Percentiles rank a stretch among this genome's conserved stretches.
These are phyloP conservation scores for Aspergillus carlsbadensis DNA, from an alignment of 495 filamentous ascomycete species.

Conservation along the genomic window DNA sequence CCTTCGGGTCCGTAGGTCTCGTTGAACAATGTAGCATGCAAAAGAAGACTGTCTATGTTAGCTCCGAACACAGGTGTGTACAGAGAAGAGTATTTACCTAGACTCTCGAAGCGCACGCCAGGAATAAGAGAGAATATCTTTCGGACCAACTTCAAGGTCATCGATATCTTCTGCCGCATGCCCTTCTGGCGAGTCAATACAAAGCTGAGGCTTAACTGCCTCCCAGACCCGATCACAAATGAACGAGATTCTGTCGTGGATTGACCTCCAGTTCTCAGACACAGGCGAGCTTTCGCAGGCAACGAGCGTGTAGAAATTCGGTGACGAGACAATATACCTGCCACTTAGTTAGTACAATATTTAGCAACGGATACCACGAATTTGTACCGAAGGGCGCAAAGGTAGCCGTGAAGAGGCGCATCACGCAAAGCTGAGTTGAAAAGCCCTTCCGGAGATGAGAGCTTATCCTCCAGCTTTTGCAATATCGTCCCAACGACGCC, in stretches of 20 bases:
- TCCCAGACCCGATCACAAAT: slow-evolving; percentile 69
- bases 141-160: slow-evolving; percentile 66
- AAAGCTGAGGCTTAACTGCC: slow-evolving; percentile 71
- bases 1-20: slow-evolving; percentile 37
- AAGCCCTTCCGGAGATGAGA: slow-evolving; percentile 54
- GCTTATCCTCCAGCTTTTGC: slow-evolving; percentile 53
- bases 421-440: slow-evolving; percentile 60
- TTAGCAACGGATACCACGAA: neutral
- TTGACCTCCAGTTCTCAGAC: slow-evolving; percentile 29
- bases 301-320: slow-evolving; percentile 36
- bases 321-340: slow-evolving; percentile 46
- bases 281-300: slow-evolving; percentile 16
- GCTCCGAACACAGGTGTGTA: slow-evolving; percentile 1
- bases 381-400: slow-evolving; percentile 60
- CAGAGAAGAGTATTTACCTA: slow-evolving; percentile 51
- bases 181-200: slow-evolving; percentile 89
- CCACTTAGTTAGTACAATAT: slow-evolving; percentile 13
- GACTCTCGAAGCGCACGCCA: slow-evolving; percentile 92
- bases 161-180: slow-evolving; percentile 73
- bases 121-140: slow-evolving; percentile 87
- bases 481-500: slow-evolving; percentile 47
- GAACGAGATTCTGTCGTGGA: slow-evolving; percentile 56
- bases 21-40: slow-evolving; percentile 41
- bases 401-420: slow-evolving; percentile 68
- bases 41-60: slow-evolving; percentile 54